Evolutionary conservation across 768 basidiomycete genomes (phyloP).

Genomic region (Amylocystis lapponica): DNA sequence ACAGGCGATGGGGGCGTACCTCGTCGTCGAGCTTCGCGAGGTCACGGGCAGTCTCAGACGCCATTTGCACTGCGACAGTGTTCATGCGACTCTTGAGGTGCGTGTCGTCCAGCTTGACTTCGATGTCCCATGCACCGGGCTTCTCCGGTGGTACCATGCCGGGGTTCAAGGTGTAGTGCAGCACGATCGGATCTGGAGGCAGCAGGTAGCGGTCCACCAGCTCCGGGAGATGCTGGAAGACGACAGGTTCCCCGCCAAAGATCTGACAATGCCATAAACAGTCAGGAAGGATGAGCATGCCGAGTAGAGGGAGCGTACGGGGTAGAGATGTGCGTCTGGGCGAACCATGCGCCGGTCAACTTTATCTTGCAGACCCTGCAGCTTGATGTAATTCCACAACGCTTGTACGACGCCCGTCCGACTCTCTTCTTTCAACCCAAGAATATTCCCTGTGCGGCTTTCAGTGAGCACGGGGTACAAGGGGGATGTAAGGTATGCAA

Average conservation of each 20-base stretch:
- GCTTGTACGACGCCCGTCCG: slow-evolving; percentile 75
- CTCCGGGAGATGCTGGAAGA: slow-evolving; percentile 80
- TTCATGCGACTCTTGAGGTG: slow-evolving; percentile 66
- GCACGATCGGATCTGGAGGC: slow-evolving; percentile 73
- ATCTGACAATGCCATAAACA: slow-evolving; percentile 37
- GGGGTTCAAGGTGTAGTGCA: slow-evolving; percentile 74
- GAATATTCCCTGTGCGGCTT: slow-evolving; percentile 56
- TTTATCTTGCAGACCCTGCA: slow-evolving; percentile 78
- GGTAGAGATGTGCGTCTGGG: slow-evolving; percentile 60
- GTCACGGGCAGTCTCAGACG: slow-evolving; percentile 63
- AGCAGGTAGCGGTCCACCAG: slow-evolving; percentile 74
- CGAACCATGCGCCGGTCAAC: slow-evolving; percentile 66
- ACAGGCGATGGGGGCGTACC: slow-evolving; percentile 35
- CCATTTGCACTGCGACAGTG: slow-evolving; percentile 58
- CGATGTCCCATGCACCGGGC: slow-evolving; percentile 73
- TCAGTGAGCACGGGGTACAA: no score
- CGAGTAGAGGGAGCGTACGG: slow-evolving; percentile 36
- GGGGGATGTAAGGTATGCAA: neutral
- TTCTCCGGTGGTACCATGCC: slow-evolving; percentile 53
- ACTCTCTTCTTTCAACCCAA: slow-evolving; percentile 83
- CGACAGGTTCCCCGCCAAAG: slow-evolving; percentile 62
- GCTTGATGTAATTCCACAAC: slow-evolving; percentile 90
- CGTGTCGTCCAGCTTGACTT: slow-evolving; percentile 82
- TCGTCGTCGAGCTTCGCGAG: slow-evolving; percentile 82
- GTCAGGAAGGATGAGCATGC: slow-evolving; percentile 9